Base-by-base conservation (phyloP, 768 basidiomycete species). In the Boletus pseudopeckii region DNA sequence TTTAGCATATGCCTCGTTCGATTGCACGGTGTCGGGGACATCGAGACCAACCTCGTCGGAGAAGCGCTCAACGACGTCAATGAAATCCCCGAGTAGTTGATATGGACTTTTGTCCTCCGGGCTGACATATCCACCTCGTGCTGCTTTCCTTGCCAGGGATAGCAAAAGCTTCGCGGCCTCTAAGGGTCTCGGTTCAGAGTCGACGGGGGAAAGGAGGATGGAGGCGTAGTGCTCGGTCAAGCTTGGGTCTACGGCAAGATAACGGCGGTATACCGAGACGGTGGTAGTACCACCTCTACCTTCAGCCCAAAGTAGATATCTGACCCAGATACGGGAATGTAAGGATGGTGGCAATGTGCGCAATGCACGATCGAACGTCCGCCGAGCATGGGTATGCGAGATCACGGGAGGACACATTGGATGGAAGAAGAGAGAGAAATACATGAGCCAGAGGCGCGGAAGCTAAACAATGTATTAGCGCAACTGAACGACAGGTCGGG, bases 91-190 rank as follows among this genome's bases (percentile, higher is more conserved):
- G 20, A 99, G 82, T 4, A 98, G 78, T 64, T 98, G 94, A 65
- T 97, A 98, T 1, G 96, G 88, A 55, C 93, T 95, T 73, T 98
- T 98, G 45, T 90, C 90, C 68, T 98, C 94, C 0, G 91, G 85
- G 54, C 91, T 92, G 14, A 75, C 76, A 65, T 97, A 98, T 55
- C 86, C 83, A 24, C 93, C 94, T 38, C 82, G 78, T 0, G 87
- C 79, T 3, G 96, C 92, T 64, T 88, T 88, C 49, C 93, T 81
- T 28, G 92, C 91, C 53, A 98, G 72, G 3, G 82, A 80, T 28
- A 99, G 77, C 22, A 97, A 77, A 15, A 96, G 79, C 67, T 99
- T 99, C 5, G 93, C 92, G 2, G 96, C 94, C 70, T 96, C 92
- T 26, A 98, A 80, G 1, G 97, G 92, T 43, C 90, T 83, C 10